Base-by-base conservation (phyloP, 1,284 basidiomycete species). In the Ganoderma leucocontextum region DNA sequence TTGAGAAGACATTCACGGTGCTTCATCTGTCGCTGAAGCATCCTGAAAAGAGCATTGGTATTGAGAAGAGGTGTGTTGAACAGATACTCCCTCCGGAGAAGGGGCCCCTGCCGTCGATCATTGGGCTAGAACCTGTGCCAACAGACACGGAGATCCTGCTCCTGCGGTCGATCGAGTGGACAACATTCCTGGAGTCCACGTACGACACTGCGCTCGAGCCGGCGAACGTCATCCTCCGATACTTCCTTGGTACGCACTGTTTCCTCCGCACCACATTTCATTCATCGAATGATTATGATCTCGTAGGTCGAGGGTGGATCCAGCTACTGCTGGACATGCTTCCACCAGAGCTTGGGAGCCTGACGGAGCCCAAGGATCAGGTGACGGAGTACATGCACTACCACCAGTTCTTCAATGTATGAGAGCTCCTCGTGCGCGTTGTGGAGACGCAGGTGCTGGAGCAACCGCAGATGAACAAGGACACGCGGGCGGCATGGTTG, bases 151-250 rank as follows among this genome's bases (percentile, higher is more conserved):
- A 97, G 77, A 79, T 84, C 52, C 81, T 93, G 60, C 84, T 99
- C 10, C 86, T 98, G 62, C 88, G 95, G 10, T 93, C 94, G 0
- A 91, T 99, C 67, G 97, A 99, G 77, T 99, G 97, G 97, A 94
- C 97, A 57, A 94, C 90, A 0, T 94, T 95, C 78, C 83, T 88
- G 70, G 87, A 90, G 52, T 82, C 86, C n/a, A 97, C 95, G 1
- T 89, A 91, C 71, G 81, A 84, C n/a, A 90, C 90, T 17, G 95
- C 95, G 0, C 82, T 98, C 4, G 87, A 92, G 75, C 94, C 96
- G 75, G 90, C 94, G 1, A 95, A 96, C 70, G 90, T 93, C 49
- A 92, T 97, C 73, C 79, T 95, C 66, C 89, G 96, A 17, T 95
- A 95, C 78, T 95, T 97, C 84, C 86, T 98, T 22, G 89, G 95